Percentiles rank a stretch among this genome's conserved stretches.
Conservation (phyloP, 2,329 filamentous ascomycete genomes). For the Paramyrothecium sp. region DNA sequence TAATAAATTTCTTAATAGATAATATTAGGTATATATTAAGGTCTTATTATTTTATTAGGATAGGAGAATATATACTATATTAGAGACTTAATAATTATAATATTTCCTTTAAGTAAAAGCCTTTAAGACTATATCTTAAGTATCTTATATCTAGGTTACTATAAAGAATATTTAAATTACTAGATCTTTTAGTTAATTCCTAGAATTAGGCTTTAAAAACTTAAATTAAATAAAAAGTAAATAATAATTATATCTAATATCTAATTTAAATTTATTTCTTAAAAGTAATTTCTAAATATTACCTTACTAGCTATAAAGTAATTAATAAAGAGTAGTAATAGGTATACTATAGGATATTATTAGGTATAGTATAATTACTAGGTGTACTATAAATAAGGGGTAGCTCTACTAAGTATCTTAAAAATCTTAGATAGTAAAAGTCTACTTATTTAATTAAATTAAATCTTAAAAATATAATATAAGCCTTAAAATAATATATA, state of each 20-base stretch:
- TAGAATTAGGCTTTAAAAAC: not conserved
- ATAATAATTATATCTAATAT: not conserved
- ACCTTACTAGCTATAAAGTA: not conserved
- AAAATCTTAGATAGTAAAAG: not conserved
- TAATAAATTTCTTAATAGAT: conserved; percentile 2
- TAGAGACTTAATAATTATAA: not conserved
- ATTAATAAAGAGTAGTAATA: no score
- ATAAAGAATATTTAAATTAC: not conserved
- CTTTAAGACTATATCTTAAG: no score
- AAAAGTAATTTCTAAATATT: not conserved
- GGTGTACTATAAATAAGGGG: not conserved
- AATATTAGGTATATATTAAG: not conserved
- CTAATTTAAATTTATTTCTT: not conserved
- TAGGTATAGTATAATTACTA: no score
- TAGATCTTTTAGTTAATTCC: not conserved
- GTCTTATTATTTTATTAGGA: conserved; percentile 2
- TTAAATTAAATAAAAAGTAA: not conserved
- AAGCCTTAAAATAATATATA: not conserved
- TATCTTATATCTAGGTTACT: not conserved
- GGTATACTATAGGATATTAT: no score
- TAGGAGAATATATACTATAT: not conserved
- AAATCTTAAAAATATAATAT: not conserved
- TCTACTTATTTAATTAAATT: no score
- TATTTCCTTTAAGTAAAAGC: not conserved
- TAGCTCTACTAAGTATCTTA: not conserved